Conservation (phyloP, 2,329 filamentous ascomycete genomes). For the Trichophyton rubrum region DNA sequence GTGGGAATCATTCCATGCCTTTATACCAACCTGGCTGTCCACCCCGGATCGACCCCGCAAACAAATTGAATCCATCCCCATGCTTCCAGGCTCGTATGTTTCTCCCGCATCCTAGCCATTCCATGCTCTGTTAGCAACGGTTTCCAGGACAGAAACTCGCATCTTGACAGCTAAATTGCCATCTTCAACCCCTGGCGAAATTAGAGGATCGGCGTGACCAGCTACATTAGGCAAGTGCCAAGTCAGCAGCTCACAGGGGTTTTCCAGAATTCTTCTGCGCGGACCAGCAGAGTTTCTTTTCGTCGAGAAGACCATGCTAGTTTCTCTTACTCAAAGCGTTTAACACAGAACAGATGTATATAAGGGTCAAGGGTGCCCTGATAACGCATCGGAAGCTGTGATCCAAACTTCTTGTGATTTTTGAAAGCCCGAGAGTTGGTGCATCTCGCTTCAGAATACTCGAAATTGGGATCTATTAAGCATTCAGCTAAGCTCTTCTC, state of each 20-base stretch:
- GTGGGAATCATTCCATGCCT: neutral
- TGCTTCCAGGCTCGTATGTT: constrained; percentile 5
- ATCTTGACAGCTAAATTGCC: neutral
- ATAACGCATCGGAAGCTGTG: neutral
- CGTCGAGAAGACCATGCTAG: too few species aligned
- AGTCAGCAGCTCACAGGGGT: neutral
- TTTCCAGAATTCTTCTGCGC: neutral
- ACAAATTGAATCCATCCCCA: neutral
- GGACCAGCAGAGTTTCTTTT: too few species aligned
- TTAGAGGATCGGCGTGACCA: constrained; percentile 1
- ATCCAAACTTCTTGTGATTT: neutral
- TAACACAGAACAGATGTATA: too few species aligned
- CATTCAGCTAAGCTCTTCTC: neutral
- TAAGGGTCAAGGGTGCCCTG: neutral
- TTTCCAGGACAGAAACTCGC: constrained; percentile 6
- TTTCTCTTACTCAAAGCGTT: too few species aligned
- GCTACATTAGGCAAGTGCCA: constrained; percentile 1
- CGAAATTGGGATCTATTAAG: neutral
- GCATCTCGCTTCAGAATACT: neutral
- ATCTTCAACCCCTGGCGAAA: constrained; percentile 5
- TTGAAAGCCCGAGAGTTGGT: neutral
- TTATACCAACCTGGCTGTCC: neutral
- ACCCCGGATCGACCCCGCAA: constrained; percentile 3
- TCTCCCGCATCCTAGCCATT: neutral
- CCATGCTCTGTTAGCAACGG: constrained; percentile 4